Base-by-base conservation (phyloP, 768 basidiomycete genomes). In the Phylloporus sp. region DNA sequence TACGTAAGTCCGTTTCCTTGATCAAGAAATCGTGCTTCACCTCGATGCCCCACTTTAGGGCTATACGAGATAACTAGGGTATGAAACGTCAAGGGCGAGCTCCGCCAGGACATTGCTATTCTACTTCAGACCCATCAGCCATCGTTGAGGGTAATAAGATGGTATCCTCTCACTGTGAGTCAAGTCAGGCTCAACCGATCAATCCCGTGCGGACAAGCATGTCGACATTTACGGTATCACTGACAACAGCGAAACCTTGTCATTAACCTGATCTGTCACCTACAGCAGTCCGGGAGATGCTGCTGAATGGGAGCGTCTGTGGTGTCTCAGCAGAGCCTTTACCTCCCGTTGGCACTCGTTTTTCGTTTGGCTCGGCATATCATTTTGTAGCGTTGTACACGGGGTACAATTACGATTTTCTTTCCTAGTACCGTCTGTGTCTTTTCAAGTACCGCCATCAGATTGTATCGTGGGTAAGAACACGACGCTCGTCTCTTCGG, bases 191-290 rank as follows among this genome's bases (percentile, higher is more conserved):
- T 97, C 95, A n/a, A 98, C 97, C 70, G 97, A 95, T 12, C 92
- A 94, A 7, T 91, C 93, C n/a, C 98, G 97, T 76, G 84, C 95
- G 53, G 97, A 95, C 32, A 95, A 95, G 45, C 93, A 95, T 68
- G 95, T 95, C 56, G 88, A 97, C 45, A 93, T 97, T n/a, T 97
- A 97, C 76, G 91, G 91, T 67, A 93, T 97, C 47, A 95, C 92
- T 35, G 94, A 97, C 75, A 90, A 89, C 63, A 91, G 87, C 86
- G 53, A 40, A 74, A n/a, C 43, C 15, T 7, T 16, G 16, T 18
- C 12, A 12, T 27, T 31, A 26, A 31, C 47, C 22, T 22, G 42
- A 70, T 82, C 78, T 43, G 85, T 91, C 82, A 84, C 63, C 82
- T 85, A 65, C 82, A 83, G 69, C 74, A 79, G 60, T 73, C 79